phyloP scores from a whole-genome alignment of 2,329 filamentous ascomycete genomes.

The Clonostachys sp. region DNA sequence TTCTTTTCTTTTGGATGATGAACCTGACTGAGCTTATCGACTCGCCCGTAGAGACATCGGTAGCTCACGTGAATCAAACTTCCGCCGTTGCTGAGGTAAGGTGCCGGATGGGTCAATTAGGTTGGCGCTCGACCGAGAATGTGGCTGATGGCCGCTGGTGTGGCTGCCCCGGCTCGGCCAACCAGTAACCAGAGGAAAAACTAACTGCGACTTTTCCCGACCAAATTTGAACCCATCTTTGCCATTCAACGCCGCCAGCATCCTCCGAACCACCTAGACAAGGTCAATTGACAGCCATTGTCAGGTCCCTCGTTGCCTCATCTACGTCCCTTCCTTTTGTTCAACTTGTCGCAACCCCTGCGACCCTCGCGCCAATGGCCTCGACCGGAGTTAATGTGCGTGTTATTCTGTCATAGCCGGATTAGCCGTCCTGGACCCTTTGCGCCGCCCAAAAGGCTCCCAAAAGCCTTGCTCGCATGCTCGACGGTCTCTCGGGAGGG shows the following conservation, averaged over 20 bases:
- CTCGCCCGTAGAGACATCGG: no score
- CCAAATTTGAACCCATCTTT: conserved; percentile 32
- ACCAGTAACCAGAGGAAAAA: conserved; percentile 22
- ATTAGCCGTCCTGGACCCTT: conserved; percentile 2
- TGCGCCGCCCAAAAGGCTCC: not conserved
- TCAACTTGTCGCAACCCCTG: conserved; percentile 29
- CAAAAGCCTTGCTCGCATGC: not conserved
- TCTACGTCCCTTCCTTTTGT: conserved; percentile 16
- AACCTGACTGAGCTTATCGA: no score
- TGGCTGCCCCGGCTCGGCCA: conserved; percentile 22
- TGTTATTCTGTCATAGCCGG: conserved; percentile 21
- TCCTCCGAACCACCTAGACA: conserved; percentile 30
- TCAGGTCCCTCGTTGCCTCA: conserved; percentile 14
- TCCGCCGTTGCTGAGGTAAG: no score
- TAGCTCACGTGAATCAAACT: no score
- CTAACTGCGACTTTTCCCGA: conserved; percentile 45
- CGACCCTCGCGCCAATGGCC: conserved; percentile 51
- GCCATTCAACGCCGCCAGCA: conserved; percentile 21
- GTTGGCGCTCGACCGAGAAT: not conserved
- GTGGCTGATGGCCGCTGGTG: conserved; percentile 12
- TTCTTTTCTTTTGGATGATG: no score
- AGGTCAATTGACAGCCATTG: conserved; percentile 40
- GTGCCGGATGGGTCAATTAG: no score
- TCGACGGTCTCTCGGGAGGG: not conserved
- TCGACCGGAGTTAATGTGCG: conserved; percentile 66